Evolutionary conservation across 2,329 filamentous ascomycete species (phyloP), one percentile per base, ranked within the genome.

Genomic region (Xylariaceae sp.): DNA sequence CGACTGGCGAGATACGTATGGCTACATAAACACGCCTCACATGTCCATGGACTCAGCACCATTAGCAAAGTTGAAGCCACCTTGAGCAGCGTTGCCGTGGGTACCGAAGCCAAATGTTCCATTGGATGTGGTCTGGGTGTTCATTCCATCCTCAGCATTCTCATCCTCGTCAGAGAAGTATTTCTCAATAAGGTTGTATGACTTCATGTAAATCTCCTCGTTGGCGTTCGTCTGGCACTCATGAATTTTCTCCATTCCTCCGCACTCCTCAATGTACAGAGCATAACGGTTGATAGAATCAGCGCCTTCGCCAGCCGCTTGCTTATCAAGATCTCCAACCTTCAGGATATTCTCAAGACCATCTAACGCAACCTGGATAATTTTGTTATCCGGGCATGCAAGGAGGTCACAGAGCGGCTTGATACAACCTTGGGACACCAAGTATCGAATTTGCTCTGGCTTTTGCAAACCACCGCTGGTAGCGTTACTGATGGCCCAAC

Each of bases 141-240:
- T 87, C 73, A 90, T 82, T 43, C 76, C 77, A 67, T 95, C 89
- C 59, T 91, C 89, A 64, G 91, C 91, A 66, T 91, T 91, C 70
- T 95, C 94, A 53, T 97, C 94, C 64, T 99, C 94, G 68, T 99
- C 94, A 0, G 91, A 96, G 79, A 99, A 99, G 83, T 99, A 99
- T 80, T 96, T 96, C 81, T 99, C 94, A 64, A 99, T 99, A 75
- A 99, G 99, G 82, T 95, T 97, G 82, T 97, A 99, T 0, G 94
- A 94, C 85, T 99, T 99, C 92, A 99, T 97, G 81, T 99, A 99
- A 66, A 99, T 99, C 76, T 99, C 94, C 77, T 99, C 94, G 76
- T 99, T 99, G 78, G 92, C 92, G 68, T 99, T 99, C 79, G 95
- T 96, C 80, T 99, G 94, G 83, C 94, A 97, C 67, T 97, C 92